Evolutionary conservation across 305 asterid species (phyloP).

Genomic region (Solanum hybrid): DNA sequence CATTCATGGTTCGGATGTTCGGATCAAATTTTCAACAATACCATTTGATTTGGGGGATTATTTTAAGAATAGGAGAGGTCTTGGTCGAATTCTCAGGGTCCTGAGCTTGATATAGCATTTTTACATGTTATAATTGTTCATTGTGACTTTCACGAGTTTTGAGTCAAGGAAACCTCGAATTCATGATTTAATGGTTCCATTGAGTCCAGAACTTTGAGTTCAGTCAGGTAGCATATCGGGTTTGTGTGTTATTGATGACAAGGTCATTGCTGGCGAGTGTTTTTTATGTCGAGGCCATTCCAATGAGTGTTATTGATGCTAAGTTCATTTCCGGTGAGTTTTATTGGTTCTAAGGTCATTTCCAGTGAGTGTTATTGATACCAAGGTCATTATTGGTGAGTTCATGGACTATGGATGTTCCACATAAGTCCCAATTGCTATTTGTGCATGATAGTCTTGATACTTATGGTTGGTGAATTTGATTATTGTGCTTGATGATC

Average conservation of each 20-base stretch:
- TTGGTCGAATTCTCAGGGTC: neutral
- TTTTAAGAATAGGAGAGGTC: neutral
- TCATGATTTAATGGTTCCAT: neutral
- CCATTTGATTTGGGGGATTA: neutral
- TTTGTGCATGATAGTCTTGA: no score
- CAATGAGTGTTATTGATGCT: neutral
- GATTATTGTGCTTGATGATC: neutral
- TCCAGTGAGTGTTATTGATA: neutral
- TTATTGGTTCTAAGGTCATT: neutral
- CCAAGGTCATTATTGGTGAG: neutral
- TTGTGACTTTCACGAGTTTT: neutral
- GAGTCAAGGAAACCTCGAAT: neutral
- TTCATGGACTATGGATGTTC: neutral
- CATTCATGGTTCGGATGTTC: neutral
- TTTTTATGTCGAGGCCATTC: neutral
- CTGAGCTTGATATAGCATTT: neutral
- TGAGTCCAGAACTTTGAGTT: neutral
- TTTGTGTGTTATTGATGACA: no score
- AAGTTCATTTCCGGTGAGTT: neutral
- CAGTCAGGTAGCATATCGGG: neutral
- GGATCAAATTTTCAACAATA: neutral
- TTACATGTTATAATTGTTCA: neutral
- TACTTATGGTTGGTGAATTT: neutral
- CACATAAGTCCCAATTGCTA: neutral
- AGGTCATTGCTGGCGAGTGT: neutral